Conservation (phyloP, 2,329 filamentous ascomycete species). For the Alternaria sp. region DNA sequence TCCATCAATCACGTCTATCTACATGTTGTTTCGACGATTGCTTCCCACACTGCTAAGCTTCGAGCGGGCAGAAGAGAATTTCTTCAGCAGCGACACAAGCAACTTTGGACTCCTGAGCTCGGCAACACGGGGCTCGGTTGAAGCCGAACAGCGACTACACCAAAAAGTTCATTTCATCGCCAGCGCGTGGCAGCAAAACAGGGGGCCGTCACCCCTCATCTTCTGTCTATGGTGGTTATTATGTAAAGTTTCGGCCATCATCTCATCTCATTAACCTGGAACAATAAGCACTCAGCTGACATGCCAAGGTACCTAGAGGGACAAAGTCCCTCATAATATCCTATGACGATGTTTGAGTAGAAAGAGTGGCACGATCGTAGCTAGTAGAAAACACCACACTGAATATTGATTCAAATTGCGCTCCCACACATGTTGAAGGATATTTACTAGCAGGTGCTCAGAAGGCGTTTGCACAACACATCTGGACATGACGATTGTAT, state of each 20-base stretch:
- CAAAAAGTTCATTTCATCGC: constrained; percentile 60
- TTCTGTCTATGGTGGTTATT: constrained; percentile 55
- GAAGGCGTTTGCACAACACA: not conserved
- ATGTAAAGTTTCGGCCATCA: not conserved
- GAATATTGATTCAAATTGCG: not conserved
- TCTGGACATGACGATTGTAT: not conserved
- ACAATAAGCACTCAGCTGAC: constrained; percentile 51
- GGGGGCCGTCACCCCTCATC: constrained; percentile 51
- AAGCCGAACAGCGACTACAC: constrained; percentile 36
- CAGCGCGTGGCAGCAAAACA: constrained; percentile 54
- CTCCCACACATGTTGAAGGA: not conserved
- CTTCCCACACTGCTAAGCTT: constrained; percentile 52
- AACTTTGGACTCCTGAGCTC: constrained; percentile 27
- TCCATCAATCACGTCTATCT: not conserved
- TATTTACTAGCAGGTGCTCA: not conserved
- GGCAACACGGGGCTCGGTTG: constrained; percentile 16
- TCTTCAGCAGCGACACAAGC: constrained; percentile 50
- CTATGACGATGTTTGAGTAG: constrained; percentile 17
- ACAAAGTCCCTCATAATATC: constrained; percentile 45
- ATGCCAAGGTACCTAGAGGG: constrained; percentile 55
- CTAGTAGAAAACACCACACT: not conserved
- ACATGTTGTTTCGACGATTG: not conserved
- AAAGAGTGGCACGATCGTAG: not conserved
- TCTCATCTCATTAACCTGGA: constrained; percentile 45
- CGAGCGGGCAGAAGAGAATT: constrained; percentile 55